Conservation (phyloP, 2,329 filamentous ascomycete species). For the Arachnomyces sp. region DNA sequence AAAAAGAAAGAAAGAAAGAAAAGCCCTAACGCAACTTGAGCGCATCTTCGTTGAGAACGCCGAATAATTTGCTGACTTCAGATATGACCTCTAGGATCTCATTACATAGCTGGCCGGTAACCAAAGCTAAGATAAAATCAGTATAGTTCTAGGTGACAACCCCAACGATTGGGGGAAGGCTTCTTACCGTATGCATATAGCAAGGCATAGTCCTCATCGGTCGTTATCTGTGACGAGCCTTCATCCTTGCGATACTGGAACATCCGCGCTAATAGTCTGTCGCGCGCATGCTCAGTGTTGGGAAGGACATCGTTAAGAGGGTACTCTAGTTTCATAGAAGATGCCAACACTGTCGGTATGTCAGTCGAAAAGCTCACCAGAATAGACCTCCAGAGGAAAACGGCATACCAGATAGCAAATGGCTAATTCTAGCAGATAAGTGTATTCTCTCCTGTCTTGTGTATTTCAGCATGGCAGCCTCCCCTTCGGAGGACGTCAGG, state of each 20-base stretch:
- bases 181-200: constrained; percentile 77
- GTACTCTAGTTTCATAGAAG: constrained; percentile 89
- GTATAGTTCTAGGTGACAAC: neutral
- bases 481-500: constrained; percentile 65
- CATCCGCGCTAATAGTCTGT: constrained; percentile 77
- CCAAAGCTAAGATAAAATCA: constrained; percentile 41
- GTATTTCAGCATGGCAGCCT: constrained; percentile 70
- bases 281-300: constrained; percentile 69
- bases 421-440: constrained; percentile 81
- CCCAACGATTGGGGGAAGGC: neutral
- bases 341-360: constrained; percentile 69
- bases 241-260: constrained; percentile 75
- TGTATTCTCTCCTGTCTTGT: constrained; percentile 72
- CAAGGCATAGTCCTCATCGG: constrained; percentile 69
- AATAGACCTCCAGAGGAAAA: neutral
- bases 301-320: constrained; percentile 84
- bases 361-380: constrained; percentile 6
- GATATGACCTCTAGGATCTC: constrained; percentile 48
- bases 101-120: constrained; percentile 53
- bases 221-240: constrained; percentile 37
- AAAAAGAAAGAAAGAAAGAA: constrained; percentile 8
- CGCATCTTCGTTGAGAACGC: constrained; percentile 54
- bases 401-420: constrained; percentile 59
- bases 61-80: constrained; percentile 54
- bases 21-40: constrained; percentile 46